Evolutionary conservation across 495 filamentous ascomycete genomes (phyloP).

Genomic region (Clavariopsis aquatica): DNA sequence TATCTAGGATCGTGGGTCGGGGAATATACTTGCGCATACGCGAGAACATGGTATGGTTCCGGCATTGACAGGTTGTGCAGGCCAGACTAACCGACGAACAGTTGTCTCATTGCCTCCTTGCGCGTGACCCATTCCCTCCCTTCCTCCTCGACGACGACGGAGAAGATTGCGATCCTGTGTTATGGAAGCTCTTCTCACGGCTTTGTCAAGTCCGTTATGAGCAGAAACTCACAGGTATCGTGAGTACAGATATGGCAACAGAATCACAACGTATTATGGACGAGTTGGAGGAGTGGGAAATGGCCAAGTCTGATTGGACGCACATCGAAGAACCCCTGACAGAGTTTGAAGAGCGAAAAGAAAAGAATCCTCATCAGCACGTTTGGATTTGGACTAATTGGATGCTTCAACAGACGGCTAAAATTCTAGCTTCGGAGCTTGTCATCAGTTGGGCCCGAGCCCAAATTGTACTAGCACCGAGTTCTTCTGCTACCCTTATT

Average conservation of each 20-base stretch:
- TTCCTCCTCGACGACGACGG: conserved; percentile 12
- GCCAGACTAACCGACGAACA: not conserved
- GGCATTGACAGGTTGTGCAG: not conserved
- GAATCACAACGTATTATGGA: conserved; percentile 15
- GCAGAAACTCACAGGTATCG: conserved; percentile 10
- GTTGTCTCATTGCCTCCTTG: conserved; percentile 18
- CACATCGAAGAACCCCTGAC: not conserved
- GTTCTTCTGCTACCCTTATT: not conserved
- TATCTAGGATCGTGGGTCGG: not conserved
- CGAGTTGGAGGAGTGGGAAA: conserved; percentile 2
- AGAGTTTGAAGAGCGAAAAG: not conserved
- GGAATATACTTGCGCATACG: not conserved
- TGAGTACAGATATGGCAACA: conserved; percentile 2
- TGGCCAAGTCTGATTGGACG: conserved; percentile 1
- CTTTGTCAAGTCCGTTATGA: conserved; percentile 12
- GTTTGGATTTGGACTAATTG: conserved; percentile 13
- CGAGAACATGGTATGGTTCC: not conserved
- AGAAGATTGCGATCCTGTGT: conserved; percentile 12
- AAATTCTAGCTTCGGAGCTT: conserved; percentile 15
- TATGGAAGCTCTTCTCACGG: conserved; percentile 12
- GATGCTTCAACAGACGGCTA: conserved; percentile 8
- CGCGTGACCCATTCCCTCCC: conserved; percentile 15
- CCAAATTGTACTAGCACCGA: not conserved
- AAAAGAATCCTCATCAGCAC: not conserved
- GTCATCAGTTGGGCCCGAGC: conserved; percentile 19